Conservation (phyloP, 2,329 filamentous ascomycete genomes). For the Fonsecaea pugnacius region DNA sequence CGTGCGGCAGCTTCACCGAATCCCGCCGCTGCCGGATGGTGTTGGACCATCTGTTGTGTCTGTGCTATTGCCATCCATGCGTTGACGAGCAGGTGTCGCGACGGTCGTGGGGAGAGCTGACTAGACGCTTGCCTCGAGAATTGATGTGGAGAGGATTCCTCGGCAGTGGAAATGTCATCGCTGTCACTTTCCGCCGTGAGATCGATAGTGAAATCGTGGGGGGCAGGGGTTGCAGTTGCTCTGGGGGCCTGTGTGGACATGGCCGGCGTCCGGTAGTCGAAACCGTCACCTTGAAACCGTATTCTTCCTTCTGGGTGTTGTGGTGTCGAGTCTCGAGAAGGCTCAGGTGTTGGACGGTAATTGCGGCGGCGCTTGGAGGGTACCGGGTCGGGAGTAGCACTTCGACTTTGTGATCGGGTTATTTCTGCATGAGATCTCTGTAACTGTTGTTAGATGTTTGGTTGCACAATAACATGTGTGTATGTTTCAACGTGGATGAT, state of each 20-base stretch:
- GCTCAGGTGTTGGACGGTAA: slow-evolving; percentile 32
- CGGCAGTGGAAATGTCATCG: slow-evolving; percentile 13
- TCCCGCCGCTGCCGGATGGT: background rate
- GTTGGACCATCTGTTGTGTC: background rate
- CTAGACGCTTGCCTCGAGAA: background rate
- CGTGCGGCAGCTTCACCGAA: background rate
- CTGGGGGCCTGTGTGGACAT: slow-evolving; percentile 44
- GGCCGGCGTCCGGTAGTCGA: slow-evolving; percentile 59
- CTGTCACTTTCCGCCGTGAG: slow-evolving; percentile 31
- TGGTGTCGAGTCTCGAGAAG: slow-evolving; percentile 19
- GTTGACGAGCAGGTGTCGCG: background rate
- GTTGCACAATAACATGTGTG: background rate
- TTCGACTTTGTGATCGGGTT: slow-evolving; percentile 36
- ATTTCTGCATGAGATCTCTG: slow-evolving; percentile 37
- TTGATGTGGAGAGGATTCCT: slow-evolving; percentile 14
- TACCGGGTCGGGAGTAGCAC: slow-evolving; percentile 32
- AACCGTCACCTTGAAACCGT: slow-evolving; percentile 57
- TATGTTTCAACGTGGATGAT: background rate
- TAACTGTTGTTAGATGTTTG: slow-evolving; percentile 4
- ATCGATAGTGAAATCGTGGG: slow-evolving; percentile 27
- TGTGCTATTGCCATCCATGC: background rate
- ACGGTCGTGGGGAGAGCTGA: background rate
- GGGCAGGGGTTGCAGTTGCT: slow-evolving; percentile 11
- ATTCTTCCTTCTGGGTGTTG: slow-evolving; percentile 36
- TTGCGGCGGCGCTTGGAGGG: slow-evolving; percentile 35